A percentile compares a stretch with the other conserved stretches of the same genome.
Evolutionary conservation across 2,329 filamentous ascomycete genomes (phyloP).

Genomic region (Ramichloridium luteum): DNA sequence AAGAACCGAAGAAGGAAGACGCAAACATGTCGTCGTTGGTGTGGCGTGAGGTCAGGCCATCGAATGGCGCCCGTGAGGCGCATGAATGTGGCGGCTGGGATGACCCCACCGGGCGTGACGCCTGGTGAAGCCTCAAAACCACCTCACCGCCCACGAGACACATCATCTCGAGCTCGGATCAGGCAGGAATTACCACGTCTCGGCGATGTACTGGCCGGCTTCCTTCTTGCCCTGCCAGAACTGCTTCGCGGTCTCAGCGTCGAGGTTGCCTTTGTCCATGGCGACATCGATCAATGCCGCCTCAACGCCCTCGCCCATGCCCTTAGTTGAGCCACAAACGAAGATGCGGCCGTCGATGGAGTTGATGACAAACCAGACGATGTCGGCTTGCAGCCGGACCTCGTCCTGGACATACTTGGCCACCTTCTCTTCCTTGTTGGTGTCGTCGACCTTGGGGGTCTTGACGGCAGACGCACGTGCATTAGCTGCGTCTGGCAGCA

Average conservation of each 20-base stretch:
- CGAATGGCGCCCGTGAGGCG: too few species aligned
- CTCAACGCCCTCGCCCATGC: conserved; percentile 96
- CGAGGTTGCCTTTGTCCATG: conserved; percentile 82
- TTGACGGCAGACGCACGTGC: too few species aligned
- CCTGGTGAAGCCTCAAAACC: too few species aligned
- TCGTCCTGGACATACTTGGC: conserved; percentile 95
- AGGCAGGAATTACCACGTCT: conserved; percentile 29
- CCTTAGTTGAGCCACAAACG: conserved; percentile 87
- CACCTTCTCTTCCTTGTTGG: conserved; percentile 49
- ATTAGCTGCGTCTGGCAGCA: conserved; percentile 5
- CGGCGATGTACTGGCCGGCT: conserved; percentile 89
- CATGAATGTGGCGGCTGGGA: too few species aligned
- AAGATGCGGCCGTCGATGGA: conserved; percentile 91
- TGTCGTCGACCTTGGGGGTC: conserved; percentile 54
- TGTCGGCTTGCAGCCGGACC: conserved; percentile 75
- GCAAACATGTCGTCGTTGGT: too few species aligned
- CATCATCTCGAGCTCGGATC: too few species aligned
- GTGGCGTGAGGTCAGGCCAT: too few species aligned
- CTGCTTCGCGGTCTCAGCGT: conserved; percentile 64
- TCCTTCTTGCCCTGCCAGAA: conserved; percentile 92
- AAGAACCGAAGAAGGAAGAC: too few species aligned
- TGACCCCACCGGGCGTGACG: too few species aligned
- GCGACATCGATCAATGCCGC: conserved; percentile 76
- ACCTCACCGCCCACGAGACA: too few species aligned
- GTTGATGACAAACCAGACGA: conserved; percentile 98